Evolutionary conservation across 176 grass and related monocot species (phyloP), one percentile per base, ranked within the genome.

Genomic region (Ampelocalamus luodianensis): DNA sequence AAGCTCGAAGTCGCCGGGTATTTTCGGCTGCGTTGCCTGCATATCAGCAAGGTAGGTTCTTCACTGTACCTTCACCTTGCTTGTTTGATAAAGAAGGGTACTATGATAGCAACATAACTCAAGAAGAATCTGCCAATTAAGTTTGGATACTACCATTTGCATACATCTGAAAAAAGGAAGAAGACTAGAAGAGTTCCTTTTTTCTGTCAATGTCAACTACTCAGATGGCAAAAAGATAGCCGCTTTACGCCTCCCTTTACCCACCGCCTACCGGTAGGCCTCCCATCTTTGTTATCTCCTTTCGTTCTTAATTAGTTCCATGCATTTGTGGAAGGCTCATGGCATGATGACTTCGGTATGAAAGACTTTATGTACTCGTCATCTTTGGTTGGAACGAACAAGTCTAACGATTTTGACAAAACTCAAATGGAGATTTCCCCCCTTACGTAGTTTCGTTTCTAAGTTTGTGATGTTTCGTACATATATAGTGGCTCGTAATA

Each of bases 321-420:
- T 34, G 80, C 17, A 51, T 26, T 1, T 10, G 7, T 68, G 60
- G 59, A 79, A 84, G 85, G 76, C 17, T 84, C 58, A 67, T 0
- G 75, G 10, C 1, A 58, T 67, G 49, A 40, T 82, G 50, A 17
- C 14, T 38, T 68, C 50, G 46, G 46, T 15, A 15, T 5, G 46
- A 10, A 50, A 50, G 14, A 50, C 48, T 50, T 50, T 16, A 44
- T 11, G 10, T 44, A 11, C 39, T 11, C 14, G 48, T 50, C 14
- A 50, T 14, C 48, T 5, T 16, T 50, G 48, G 48, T 58, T 23
- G 55, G 22, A 23, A 58, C 55, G 8, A 58, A 23, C 55, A 10
- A 58, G 55, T 58, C 55, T 22, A 10, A 58, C 55, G 55, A 58
- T 58, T 23, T 58, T 44, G 22, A 23, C 22, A 10, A 1, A 23